phyloP scores from a whole-genome alignment of 73 alveolate species.

The Uronychia binucleata region DNA sequence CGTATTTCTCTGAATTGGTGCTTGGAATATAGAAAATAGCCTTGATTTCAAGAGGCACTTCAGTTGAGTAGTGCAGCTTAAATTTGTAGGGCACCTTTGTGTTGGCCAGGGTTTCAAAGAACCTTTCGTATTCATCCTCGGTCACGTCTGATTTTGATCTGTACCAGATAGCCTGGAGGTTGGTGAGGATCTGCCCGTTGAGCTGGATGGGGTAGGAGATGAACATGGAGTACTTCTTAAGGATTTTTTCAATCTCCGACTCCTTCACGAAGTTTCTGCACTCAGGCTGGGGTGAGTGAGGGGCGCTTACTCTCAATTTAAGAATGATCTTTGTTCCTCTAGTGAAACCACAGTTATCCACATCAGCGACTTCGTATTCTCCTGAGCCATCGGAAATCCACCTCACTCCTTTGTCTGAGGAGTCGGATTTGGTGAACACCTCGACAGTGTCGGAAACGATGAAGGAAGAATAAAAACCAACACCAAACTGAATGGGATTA shows the following conservation, averaged over 20 bases:
- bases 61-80: slow-evolving; percentile 73
- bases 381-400: slow-evolving; percentile 94
- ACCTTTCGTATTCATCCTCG: slow-evolving; percentile 88
- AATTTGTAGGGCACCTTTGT: slow-evolving; percentile 68
- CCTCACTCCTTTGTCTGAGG: slow-evolving; percentile 77
- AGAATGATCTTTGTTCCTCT: slow-evolving; percentile 86
- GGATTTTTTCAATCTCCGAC: slow-evolving; percentile 65
- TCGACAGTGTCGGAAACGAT: slow-evolving; percentile 94
- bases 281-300: slow-evolving; percentile 45
- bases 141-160: slow-evolving; percentile 89
- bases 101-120: slow-evolving; percentile 71
- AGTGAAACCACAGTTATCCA: slow-evolving; percentile 78
- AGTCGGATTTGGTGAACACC: slow-evolving; percentile 76
- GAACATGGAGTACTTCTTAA: slow-evolving; percentile 78
- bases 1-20: slow-evolving; percentile 73
- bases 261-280: slow-evolving; percentile 77
- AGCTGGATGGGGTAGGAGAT: slow-evolving; percentile 82
- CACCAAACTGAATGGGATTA: no score
- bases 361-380: slow-evolving; percentile 81
- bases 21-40: slow-evolving; percentile 70
- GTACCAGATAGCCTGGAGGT: slow-evolving; percentile 89
- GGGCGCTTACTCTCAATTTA: slow-evolving; percentile 36
- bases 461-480: slow-evolving; percentile 93
- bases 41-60: slow-evolving; percentile 83
- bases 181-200: slow-evolving; percentile 69